Evolutionary conservation across 73 alveolate genomes (phyloP), one percentile per base, ranked within the genome.

Genomic region (Paramecium biaurelia): DNA sequence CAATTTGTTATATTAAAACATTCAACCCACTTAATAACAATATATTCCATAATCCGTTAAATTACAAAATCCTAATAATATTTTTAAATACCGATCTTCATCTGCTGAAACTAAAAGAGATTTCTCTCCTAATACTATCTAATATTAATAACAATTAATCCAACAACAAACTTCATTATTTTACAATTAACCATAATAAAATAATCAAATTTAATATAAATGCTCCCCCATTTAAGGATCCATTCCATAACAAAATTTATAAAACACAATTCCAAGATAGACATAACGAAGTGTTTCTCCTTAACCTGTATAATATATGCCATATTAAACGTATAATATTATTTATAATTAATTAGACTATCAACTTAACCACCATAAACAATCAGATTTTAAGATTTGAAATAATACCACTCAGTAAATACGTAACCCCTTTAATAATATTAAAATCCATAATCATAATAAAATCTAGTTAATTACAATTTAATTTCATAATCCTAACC

Each of bases 101-200:
- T 63, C 82, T 6, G 82, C 82, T 63, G 82, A 63, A 63, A 63
- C 82, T 63, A 26, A 28, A 63, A 63, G 82, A 24, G 67, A 53
- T 1, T 7, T 53, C 11, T 53, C 67, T 2, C 67, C 67, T n/a
- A 53, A 53, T n/a, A 1, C n/a, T 21, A 7, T 53, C 21, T 53
- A 53, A 53, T 53, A 53, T n/a, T 53, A 53, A 53, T 53, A 53
- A 7, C n/a, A 53, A n/a, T 1, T 53, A 53, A 53, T 53, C 67
- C 67, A 32, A 53, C 67, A 32, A 53, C 21, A 53, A 18, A 53
- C 67, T 53, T 53, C 67, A 2, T 1, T 18, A 53, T 53, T 8
- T 5, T n/a, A 2, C 8, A 18, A 53, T 53, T 18, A 18, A 18
- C 11, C 28, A n/a, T 53, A 53, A 53, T 14, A 12, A 15, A 9